Evolutionary conservation across 345 rosid genomes (phyloP), one percentile per base, ranked within the genome.

Genomic region (Arabis alpina): DNA sequence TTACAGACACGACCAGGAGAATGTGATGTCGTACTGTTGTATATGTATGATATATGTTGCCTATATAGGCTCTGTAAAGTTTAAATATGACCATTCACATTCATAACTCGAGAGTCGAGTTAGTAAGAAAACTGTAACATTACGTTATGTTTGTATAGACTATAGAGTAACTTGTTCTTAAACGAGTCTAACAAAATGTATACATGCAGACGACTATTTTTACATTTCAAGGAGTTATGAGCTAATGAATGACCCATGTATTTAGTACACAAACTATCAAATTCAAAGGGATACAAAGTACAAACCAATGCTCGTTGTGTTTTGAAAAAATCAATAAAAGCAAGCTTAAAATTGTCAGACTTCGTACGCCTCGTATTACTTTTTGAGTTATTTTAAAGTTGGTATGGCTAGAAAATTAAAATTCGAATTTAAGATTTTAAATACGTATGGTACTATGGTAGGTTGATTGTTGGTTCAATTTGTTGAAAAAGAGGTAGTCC

Each of bases 401-500:
- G 55, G 4, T 42, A 4, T 27, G 5, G 34, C 9, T 6, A 32
- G 16, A 12, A 62, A 47, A 9, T 3, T 13, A 6, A 14, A 61
- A 44, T 2, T 14, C 3, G 37, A 43, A 4, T 14, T 27, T 47
- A 15, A 66, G 49, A 28, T 56, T 56, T 45, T 24, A 49, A 39
- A 37, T 27, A 57, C 42, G 8, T 54, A 16, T 42, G 28, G 48
- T 23, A 58, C 49, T 37, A 27, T 36, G 73, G 36, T 70, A 49
- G 74, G 60, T 51, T 19, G 44, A 51, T 41, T 49, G 59, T 60
- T 70, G 5, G 67, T 50, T 41, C 60, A 60, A 44, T 16, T 49
- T 70, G 67, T 70, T 70, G 74, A 58, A 69, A 41, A 49, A 6
- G 27, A 61, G 19, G 61, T 23, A 10, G 4, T 14, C 62, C 34